Conservation (phyloP, 2,329 filamentous ascomycete genomes). For the Emydomyces testavorans region DNA sequence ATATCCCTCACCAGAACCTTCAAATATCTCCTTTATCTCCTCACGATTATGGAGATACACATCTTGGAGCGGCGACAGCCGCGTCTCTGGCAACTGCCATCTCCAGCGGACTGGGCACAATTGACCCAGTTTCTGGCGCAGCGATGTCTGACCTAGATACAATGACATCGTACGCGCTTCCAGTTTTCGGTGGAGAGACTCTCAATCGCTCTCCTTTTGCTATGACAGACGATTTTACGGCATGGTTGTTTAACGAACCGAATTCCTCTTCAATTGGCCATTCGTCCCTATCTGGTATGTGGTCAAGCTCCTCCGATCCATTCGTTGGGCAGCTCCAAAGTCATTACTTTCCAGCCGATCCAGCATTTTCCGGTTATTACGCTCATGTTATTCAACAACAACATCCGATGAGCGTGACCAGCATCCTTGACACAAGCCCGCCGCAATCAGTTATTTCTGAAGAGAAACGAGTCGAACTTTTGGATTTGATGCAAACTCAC, state of each 20-base stretch:
- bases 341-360: constrained; percentile 42
- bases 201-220: constrained; percentile 79
- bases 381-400: constrained; percentile 43
- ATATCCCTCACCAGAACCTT: constrained; percentile 8
- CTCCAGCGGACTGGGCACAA: constrained; percentile 20
- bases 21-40: constrained; percentile 1
- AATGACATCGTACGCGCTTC: constrained; percentile 46
- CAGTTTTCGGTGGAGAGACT: constrained; percentile 74
- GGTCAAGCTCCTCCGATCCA: constrained; percentile 32
- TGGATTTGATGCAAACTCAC: constrained; percentile 66
- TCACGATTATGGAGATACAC: constrained; percentile 10
- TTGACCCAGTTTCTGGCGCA: constrained; percentile 21
- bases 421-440: constrained; percentile 65
- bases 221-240: constrained; percentile 77
- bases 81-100: constrained; percentile 22
- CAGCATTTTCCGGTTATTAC: constrained; percentile 39
- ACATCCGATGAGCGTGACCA: constrained; percentile 83
- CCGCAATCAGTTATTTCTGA: constrained; percentile 75
- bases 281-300: constrained; percentile 34
- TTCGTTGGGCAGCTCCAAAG: constrained; percentile 36
- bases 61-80: constrained; percentile 16
- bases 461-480: constrained; percentile 71
- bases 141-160: constrained; percentile 27
- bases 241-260: constrained; percentile 67
- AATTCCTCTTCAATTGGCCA: constrained; percentile 44